These are phyloP conservation scores for Fraxinus greggii DNA, from an alignment of 305 asterid genomes.

Conservation along the genomic window DNA sequence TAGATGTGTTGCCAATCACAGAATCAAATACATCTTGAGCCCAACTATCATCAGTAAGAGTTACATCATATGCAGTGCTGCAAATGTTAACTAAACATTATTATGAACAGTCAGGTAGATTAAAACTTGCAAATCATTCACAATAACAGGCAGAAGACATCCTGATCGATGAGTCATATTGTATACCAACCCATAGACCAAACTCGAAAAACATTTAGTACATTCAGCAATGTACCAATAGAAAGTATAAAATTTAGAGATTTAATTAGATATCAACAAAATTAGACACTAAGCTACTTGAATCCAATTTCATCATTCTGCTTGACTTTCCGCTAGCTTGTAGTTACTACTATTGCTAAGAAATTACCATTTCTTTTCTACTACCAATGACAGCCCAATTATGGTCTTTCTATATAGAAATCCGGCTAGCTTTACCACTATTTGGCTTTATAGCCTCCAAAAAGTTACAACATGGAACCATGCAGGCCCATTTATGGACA, in stretches of 20 bases:
- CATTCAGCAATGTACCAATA: neutral
- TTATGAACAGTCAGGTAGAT: conserved; percentile 4
- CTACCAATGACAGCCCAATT: neutral
- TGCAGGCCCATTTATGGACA: neutral
- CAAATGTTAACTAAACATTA: conserved; percentile 18
- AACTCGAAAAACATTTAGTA: neutral
- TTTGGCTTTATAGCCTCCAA: neutral
- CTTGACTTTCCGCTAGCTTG: neutral
- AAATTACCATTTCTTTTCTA: neutral
- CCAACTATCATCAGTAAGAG: conserved; percentile 59
- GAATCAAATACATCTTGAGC: conserved; percentile 48
- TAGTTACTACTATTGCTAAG: neutral
- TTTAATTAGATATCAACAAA: neutral
- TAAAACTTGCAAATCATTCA: neutral
- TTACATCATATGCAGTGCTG: conserved; percentile 64
- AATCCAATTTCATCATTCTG: conserved; percentile 8
- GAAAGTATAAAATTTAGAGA: neutral
- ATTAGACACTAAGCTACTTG: neutral
- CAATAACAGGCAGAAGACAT: neutral
- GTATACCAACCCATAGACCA: neutral
- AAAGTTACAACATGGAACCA: neutral
- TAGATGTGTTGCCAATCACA: conserved; percentile 58
- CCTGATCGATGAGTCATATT: neutral
- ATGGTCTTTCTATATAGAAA: neutral
- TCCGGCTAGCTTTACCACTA: neutral